A percentile compares a stretch with the other conserved stretches of the same genome.
Conservation (phyloP, 2,329 filamentous ascomycete species). For the Trichoderma aggressivum region DNA sequence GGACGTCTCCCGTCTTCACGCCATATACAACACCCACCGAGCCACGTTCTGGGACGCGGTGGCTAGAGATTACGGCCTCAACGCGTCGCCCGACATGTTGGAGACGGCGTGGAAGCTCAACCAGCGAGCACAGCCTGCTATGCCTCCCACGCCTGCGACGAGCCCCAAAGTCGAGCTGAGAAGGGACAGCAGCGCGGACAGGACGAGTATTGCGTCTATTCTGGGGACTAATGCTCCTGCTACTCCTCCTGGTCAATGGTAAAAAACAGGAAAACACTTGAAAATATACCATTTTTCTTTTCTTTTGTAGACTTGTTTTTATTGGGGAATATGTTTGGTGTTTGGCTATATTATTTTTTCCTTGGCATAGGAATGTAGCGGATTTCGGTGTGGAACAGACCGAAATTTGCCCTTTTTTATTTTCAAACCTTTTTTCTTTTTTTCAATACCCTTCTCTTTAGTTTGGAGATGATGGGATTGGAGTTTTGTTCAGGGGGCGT, state of each 20-base stretch:
- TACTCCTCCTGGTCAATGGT: background rate
- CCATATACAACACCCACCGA: constrained; percentile 68
- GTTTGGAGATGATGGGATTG: background rate
- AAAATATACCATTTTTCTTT: background rate
- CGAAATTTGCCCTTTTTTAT: background rate
- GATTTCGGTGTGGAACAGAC: background rate
- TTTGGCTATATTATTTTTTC: background rate
- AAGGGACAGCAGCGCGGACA: constrained; percentile 39
- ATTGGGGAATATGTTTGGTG: background rate
- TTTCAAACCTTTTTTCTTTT: background rate
- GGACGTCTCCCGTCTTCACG: constrained; percentile 63
- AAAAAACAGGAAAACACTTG: background rate
- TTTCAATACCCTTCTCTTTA: background rate
- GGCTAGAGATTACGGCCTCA: constrained; percentile 66
- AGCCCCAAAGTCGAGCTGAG: constrained; percentile 48
- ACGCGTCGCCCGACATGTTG: constrained; percentile 58
- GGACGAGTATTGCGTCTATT: constrained; percentile 61
- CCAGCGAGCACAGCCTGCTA: constrained; percentile 33
- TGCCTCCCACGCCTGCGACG: constrained; percentile 52
- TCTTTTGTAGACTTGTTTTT: background rate
- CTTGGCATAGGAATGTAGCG: background rate
- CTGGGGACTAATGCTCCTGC: constrained; percentile 30
- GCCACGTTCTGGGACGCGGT: constrained; percentile 70
- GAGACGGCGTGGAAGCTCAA: constrained; percentile 66
- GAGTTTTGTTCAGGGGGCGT: background rate